A percentile compares a stretch with the other conserved stretches of the same genome.
These are phyloP conservation scores for Xanthoceras sorbifolium DNA, from an alignment of 345 rosid species.

Conservation along the genomic window DNA sequence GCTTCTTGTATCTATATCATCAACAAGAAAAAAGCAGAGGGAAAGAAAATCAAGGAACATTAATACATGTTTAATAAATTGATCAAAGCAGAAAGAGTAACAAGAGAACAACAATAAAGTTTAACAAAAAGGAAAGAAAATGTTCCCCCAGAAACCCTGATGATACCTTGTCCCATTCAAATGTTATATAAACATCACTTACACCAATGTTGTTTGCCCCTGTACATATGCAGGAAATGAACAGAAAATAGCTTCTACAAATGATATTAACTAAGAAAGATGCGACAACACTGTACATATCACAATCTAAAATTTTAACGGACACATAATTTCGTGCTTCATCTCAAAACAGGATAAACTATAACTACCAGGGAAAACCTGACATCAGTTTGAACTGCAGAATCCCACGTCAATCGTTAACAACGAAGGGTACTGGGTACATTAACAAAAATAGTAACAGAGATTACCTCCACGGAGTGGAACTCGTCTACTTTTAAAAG, in stretches of 20 bases:
- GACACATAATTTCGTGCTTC: neutral
- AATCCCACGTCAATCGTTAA: constrained; percentile 19
- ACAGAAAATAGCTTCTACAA: constrained; percentile 53
- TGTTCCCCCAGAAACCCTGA: constrained; percentile 53
- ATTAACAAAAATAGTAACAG: constrained; percentile 35
- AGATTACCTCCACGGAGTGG: constrained; percentile 49
- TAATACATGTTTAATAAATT: constrained; percentile 31
- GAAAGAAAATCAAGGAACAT: constrained; percentile 30
- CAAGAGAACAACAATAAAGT: constrained; percentile 28
- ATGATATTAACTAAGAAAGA: constrained; percentile 39
- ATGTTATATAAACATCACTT: constrained; percentile 53
- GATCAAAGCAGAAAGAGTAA: constrained; percentile 18
- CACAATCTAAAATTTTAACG: constrained; percentile 19
- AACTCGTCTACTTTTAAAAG: constrained; percentile 41
- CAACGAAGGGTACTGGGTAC: constrained; percentile 25
- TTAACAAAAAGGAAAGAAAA: constrained; percentile 34
- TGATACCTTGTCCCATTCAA: constrained; percentile 69
- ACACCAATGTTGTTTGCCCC: constrained; percentile 63
- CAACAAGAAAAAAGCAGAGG: constrained; percentile 36
- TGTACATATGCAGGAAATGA: constrained; percentile 61
- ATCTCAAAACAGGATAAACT: constrained; percentile 18
- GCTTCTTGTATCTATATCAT: constrained; percentile 91
- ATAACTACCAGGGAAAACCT: constrained; percentile 26
- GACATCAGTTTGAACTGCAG: constrained; percentile 23
- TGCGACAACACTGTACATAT: constrained; percentile 25